phyloP scores from a whole-genome alignment of 768 basidiomycete species.

The Leucocoprinus leucothites region DNA sequence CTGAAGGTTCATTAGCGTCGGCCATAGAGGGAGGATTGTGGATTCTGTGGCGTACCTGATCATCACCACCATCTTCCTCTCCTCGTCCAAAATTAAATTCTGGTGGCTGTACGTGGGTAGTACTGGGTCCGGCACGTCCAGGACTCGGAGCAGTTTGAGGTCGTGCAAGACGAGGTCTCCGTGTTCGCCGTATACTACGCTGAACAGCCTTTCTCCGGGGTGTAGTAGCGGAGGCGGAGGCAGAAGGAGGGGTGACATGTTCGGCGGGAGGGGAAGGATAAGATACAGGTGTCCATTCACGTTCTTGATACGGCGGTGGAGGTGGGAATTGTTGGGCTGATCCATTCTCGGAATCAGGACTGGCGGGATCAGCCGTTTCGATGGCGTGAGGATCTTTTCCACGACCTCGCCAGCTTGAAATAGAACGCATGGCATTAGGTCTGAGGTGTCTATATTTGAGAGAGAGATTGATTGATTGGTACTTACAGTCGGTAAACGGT shows the following conservation, averaged over 20 bases:
- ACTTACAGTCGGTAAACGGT: slow-evolving; percentile 84
- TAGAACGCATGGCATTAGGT: neutral
- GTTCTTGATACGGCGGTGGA: slow-evolving; percentile 67
- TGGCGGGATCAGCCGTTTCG: slow-evolving; percentile 24
- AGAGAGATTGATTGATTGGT: neutral
- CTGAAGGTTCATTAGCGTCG: slow-evolving; percentile 27
- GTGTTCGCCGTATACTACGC: slow-evolving; percentile 8
- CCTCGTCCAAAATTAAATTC: slow-evolving; percentile 41
- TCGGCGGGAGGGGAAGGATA: slow-evolving; percentile 25
- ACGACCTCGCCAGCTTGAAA: slow-evolving; percentile 70
- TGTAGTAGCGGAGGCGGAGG: neutral
- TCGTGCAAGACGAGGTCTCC: slow-evolving; percentile 9
- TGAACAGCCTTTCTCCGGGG: slow-evolving; percentile 9
- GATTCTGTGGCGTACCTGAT: slow-evolving; percentile 33
- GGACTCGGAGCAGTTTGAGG: slow-evolving; percentile 9
- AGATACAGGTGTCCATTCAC: slow-evolving; percentile 44
- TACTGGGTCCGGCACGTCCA: slow-evolving; percentile 22
- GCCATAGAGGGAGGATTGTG: neutral
- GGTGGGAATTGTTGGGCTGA: slow-evolving; percentile 28
- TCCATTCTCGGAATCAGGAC: slow-evolving; percentile 27
- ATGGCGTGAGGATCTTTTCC: slow-evolving; percentile 43
- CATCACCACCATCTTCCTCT: slow-evolving; percentile 28
- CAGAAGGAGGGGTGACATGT: slow-evolving; percentile 26
- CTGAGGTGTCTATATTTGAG: slow-evolving; percentile 3
- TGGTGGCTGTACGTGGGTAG: slow-evolving; percentile 24